A percentile compares a stretch with the other conserved stretches of the same genome.
Conservation (phyloP, 495 filamentous ascomycete genomes). For the Patellaria atrata region DNA sequence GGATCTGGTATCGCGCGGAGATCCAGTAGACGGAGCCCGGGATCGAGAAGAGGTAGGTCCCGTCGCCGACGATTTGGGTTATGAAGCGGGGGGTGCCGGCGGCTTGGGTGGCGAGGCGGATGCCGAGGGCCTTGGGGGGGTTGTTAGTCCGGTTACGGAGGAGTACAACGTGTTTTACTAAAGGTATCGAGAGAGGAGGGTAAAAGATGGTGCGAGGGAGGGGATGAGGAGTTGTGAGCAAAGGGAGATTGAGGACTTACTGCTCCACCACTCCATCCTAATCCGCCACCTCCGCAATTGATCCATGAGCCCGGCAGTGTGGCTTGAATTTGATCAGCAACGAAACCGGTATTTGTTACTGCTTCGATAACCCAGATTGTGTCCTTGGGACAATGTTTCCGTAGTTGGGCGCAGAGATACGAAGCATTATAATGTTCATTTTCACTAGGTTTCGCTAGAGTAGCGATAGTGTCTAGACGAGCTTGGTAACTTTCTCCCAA, state of each 20-base stretch:
- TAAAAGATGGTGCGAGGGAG: background rate
- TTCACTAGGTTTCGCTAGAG: constrained; percentile 37
- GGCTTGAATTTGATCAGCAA: constrained; percentile 69
- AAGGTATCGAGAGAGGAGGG: background rate
- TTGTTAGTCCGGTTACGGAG: constrained; percentile 10
- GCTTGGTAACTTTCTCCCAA: constrained; percentile 46
- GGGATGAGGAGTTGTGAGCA: too few species aligned
- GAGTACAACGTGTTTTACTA: background rate
- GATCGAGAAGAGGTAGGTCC: constrained; percentile 75
- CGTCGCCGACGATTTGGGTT: constrained; percentile 85
- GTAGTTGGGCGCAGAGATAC: constrained; percentile 52
- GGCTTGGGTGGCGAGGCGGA: constrained; percentile 67
- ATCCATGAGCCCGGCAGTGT: constrained; percentile 71
- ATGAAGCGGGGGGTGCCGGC: constrained; percentile 69
- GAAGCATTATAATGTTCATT: constrained; percentile 56
- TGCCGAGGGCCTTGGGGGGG: constrained; percentile 42
- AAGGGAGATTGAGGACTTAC: constrained; percentile 5
- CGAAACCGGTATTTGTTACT: constrained; percentile 66
- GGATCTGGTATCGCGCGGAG: constrained; percentile 67
- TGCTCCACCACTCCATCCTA: constrained; percentile 89
- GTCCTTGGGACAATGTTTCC: constrained; percentile 44
- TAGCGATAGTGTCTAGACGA: constrained; percentile 43
- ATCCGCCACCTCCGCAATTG: constrained; percentile 86
- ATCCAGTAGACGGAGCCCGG: constrained; percentile 94
- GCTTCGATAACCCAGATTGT: constrained; percentile 81